Evolutionary conservation across 495 filamentous ascomycete species (phyloP).

Genomic region (Trichoderma orchidacearum): DNA sequence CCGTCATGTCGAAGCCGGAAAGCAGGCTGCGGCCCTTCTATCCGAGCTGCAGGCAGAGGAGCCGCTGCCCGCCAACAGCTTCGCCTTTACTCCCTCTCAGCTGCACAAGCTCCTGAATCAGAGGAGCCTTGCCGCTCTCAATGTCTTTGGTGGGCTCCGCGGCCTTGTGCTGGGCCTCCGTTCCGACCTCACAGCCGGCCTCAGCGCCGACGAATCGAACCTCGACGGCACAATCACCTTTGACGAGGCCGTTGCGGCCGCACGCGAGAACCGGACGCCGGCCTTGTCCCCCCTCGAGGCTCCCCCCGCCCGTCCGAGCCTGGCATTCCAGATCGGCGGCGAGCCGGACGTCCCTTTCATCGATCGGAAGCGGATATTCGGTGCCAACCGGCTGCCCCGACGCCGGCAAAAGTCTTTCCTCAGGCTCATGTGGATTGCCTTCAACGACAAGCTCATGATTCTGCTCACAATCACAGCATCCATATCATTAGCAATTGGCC

Average conservation of each 20-base stretch:
- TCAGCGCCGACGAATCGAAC: conserved; percentile 44
- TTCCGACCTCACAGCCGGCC: conserved; percentile 53
- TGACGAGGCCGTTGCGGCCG: neutral
- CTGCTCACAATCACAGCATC: conserved; percentile 65
- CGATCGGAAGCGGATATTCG: conserved; percentile 58
- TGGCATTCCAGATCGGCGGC: neutral
- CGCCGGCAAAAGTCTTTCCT: conserved; percentile 57
- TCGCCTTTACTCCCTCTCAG: conserved; percentile 68
- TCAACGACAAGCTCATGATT: conserved; percentile 73
- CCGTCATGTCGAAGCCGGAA: neutral
- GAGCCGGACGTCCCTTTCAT: conserved; percentile 1
- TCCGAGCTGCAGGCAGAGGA: neutral
- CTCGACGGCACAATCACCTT: neutral
- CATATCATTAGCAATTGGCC: conserved; percentile 71
- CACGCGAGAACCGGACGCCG: neutral
- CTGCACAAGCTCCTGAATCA: conserved; percentile 64
- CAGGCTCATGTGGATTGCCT: conserved; percentile 66
- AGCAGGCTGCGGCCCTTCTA: neutral
- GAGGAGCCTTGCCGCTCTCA: conserved; percentile 59
- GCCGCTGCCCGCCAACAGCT: conserved; percentile 14
- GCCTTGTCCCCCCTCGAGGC: neutral
- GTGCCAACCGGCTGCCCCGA: conserved; percentile 55
- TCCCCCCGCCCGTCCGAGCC: neutral
- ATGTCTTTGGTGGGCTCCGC: conserved; percentile 49
- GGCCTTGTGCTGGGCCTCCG: conserved; percentile 57